Evolutionary conservation across 768 basidiomycete species (phyloP).

Genomic region (Trametes villosa): DNA sequence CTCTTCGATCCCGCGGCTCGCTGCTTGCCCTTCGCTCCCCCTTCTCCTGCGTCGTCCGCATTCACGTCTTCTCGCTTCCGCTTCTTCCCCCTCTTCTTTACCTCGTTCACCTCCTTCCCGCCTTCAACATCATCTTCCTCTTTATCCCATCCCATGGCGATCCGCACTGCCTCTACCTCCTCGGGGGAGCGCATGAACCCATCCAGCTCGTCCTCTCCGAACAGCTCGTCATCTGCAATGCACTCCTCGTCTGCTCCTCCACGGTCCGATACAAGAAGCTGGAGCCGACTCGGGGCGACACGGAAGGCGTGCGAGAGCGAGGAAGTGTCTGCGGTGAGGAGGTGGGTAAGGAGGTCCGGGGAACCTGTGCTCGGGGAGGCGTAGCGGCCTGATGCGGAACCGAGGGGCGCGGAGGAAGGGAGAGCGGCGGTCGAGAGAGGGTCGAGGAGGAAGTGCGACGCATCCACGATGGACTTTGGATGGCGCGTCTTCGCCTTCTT

Average conservation of each 20-base stretch:
- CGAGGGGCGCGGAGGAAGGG: slow-evolving; percentile 3
- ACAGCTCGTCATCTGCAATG: slow-evolving; percentile 73
- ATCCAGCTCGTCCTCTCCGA: slow-evolving; percentile 70
- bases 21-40: slow-evolving; percentile 30
- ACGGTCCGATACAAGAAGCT: slow-evolving; percentile 59
- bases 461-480: slow-evolving; percentile 44
- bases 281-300: slow-evolving; percentile 62
- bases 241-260: slow-evolving; percentile 55
- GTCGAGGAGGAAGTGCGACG: slow-evolving; percentile 60
- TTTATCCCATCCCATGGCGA: slow-evolving; percentile 41
- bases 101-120: slow-evolving; percentile 18
- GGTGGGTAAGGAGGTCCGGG: slow-evolving; percentile 51
- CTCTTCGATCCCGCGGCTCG: slow-evolving; percentile 42
- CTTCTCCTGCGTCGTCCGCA: slow-evolving; percentile 5
- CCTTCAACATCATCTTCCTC: background rate
- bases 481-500: slow-evolving; percentile 41
- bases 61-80: background rate
- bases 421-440: slow-evolving; percentile 46
- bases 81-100: slow-evolving; percentile 25
- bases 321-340: slow-evolving; percentile 52
- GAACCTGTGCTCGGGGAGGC: background rate
- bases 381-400: background rate
- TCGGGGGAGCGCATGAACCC: slow-evolving; percentile 55
- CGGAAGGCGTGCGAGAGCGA: slow-evolving; percentile 34
- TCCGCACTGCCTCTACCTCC: slow-evolving; percentile 51